A percentile compares a stretch with the other conserved stretches of the same genome.
Conservation (phyloP, 805 yeast genomes). For the Priceomyces melissophilus region DNA sequence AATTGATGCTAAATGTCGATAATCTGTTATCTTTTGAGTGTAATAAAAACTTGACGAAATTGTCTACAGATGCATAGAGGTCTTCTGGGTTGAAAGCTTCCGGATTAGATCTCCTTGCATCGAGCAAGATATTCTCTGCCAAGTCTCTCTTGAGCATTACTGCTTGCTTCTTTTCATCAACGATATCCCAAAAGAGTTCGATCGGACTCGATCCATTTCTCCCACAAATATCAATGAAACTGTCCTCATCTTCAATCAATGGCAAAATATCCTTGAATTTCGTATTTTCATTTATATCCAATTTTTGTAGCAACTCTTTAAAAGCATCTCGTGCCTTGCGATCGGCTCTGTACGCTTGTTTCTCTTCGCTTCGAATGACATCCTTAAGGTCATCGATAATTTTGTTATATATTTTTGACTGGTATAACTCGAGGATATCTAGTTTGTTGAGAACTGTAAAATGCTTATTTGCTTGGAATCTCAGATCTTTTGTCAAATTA, state of each 20-base stretch:
- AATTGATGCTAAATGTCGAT: slow-evolving; percentile 13
- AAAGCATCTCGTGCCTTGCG: slow-evolving; percentile 64
- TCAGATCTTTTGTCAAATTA: slow-evolving; percentile 39
- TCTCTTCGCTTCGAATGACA: slow-evolving; percentile 22
- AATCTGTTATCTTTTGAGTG: slow-evolving; percentile 29
- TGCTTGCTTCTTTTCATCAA: slow-evolving; percentile 57
- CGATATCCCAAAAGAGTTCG: slow-evolving; percentile 71
- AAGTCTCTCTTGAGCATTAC: slow-evolving; percentile 59
- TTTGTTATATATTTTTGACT: slow-evolving; percentile 30
- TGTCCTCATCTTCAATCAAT: slow-evolving; percentile 48
- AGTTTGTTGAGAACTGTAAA: slow-evolving; percentile 48
- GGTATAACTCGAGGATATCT: slow-evolving; percentile 59
- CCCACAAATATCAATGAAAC: slow-evolving; percentile 64
- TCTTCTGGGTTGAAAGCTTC: slow-evolving; percentile 17
- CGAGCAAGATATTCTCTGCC: slow-evolving; percentile 48
- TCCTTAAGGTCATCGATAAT: slow-evolving; percentile 17
- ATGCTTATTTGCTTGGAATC: slow-evolving; percentile 60
- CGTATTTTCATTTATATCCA: slow-evolving; percentile 47
- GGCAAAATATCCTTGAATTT: slow-evolving; percentile 58
- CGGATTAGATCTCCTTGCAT: slow-evolving; percentile 13
- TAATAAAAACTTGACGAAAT: slow-evolving; percentile 16
- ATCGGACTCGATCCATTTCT: slow-evolving; percentile 74
- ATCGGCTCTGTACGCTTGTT: slow-evolving; percentile 51
- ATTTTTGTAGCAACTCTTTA: slow-evolving; percentile 40
- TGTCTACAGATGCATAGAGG: slow-evolving; percentile 13